A percentile compares a stretch with the other conserved stretches of the same genome.
These are phyloP conservation scores for Penicillium salamii DNA, from an alignment of 495 filamentous ascomycete genomes.

Conservation along the genomic window DNA sequence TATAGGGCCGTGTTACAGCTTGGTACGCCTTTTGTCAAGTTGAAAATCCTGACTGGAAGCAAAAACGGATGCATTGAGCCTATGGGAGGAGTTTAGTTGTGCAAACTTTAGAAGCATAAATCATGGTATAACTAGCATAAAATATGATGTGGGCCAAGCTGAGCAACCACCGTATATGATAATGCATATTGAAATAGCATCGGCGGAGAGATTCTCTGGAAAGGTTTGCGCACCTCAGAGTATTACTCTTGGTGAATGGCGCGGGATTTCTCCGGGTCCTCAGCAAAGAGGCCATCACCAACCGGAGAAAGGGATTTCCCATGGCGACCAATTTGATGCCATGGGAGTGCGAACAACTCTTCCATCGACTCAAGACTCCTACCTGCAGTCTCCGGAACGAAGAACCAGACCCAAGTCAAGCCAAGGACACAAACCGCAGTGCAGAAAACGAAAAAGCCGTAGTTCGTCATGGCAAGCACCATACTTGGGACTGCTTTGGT, in stretches of 20 bases:
- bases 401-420: constrained; percentile 46
- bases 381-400: constrained; percentile 13
- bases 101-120: too few relatives aligned
- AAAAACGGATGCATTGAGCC: too few relatives aligned
- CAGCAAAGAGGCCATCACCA: not conserved
- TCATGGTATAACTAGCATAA: too few relatives aligned
- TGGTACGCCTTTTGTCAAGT: too few relatives aligned
- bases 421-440: constrained; percentile 49
- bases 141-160: too few relatives aligned
- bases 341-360: constrained; percentile 53
- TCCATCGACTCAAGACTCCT: constrained; percentile 44
- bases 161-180: too few relatives aligned
- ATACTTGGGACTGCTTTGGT: constrained; percentile 41
- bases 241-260: not conserved
- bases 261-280: not conserved
- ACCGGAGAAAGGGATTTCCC: constrained; percentile 23
- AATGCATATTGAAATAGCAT: too few relatives aligned
- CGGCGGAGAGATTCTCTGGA: too few relatives aligned
- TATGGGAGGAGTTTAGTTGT: too few relatives aligned
- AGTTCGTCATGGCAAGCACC: constrained; percentile 41
- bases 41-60: too few relatives aligned
- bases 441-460: constrained; percentile 58
- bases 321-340: constrained; percentile 52
- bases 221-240: too few relatives aligned
- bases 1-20: too few relatives aligned